phyloP scores from a whole-genome alignment of 2,329 filamentous ascomycete genomes.

The Periconia sp. region DNA sequence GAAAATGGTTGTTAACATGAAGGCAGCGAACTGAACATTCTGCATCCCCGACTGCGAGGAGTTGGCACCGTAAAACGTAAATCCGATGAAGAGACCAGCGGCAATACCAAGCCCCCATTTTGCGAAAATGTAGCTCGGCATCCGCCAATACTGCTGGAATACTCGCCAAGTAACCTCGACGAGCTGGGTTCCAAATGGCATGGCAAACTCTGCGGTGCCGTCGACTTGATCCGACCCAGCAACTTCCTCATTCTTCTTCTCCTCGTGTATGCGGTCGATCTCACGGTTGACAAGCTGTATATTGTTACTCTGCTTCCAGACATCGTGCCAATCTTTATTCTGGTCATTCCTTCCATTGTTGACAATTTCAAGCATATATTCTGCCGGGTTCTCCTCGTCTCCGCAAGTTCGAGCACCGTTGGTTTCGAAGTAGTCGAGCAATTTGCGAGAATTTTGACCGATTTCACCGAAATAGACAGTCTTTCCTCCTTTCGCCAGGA shows the following conservation, averaged over 20 bases:
- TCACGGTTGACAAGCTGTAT: conserved; percentile 40
- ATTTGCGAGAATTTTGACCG: conserved; percentile 67
- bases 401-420: conserved; percentile 70
- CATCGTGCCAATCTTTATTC: conserved; percentile 48
- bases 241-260: conserved; percentile 34
- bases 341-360: conserved; percentile 35
- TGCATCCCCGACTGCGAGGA: conserved; percentile 51
- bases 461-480: conserved; percentile 84
- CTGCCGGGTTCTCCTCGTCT: conserved; percentile 72
- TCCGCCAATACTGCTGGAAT: conserved; percentile 56
- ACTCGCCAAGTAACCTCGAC: conserved; percentile 47
- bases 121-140: conserved; percentile 51
- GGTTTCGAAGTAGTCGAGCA: conserved; percentile 76
- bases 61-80: conserved; percentile 50
- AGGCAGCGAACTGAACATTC: conserved; percentile 57
- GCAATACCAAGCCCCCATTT: conserved; percentile 37
- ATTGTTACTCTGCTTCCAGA: conserved; percentile 43
- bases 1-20: conserved; percentile 54
- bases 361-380: conserved; percentile 70
- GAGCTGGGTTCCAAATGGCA: conserved; percentile 45
- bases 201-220: conserved; percentile 51
- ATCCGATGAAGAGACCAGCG: conserved; percentile 43
- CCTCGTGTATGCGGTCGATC: conserved; percentile 47
- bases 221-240: conserved; percentile 47
- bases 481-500: conserved; percentile 75